Conservation (phyloP, 139 green algal species). For the Closterium sp. region DNA sequence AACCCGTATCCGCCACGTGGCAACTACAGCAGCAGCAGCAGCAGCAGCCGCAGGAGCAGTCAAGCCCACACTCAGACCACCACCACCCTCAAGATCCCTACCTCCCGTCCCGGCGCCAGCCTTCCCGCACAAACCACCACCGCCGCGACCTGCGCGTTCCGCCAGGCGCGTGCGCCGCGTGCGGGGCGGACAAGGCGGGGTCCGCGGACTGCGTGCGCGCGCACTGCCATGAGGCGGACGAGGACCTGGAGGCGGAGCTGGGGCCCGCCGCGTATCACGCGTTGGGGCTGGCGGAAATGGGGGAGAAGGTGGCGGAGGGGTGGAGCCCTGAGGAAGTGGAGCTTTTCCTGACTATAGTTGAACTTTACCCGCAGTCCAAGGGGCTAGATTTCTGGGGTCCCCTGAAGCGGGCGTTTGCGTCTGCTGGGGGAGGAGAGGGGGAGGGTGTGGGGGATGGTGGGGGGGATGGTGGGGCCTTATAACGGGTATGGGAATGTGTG, state of each 20-base stretch:
- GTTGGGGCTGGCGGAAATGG: slow-evolving; percentile 6
- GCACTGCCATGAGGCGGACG: slow-evolving; percentile 22
- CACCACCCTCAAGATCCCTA: neutral
- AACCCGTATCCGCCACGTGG: neutral
- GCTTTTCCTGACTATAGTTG: slow-evolving; percentile 6
- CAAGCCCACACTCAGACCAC: no score
- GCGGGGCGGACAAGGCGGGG: neutral
- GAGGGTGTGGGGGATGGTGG: neutral
- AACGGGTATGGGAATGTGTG: neutral
- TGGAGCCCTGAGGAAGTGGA: slow-evolving; percentile 15
- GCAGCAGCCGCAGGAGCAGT: no score
- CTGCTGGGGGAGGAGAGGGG: neutral
- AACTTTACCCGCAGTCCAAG: neutral
- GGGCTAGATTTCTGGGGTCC: slow-evolving; percentile 8
- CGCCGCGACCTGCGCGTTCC: neutral
- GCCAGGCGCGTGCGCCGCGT: neutral
- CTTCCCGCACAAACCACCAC: neutral
- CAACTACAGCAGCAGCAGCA: neutral
- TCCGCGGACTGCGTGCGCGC: slow-evolving; percentile 3
- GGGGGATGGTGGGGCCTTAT: neutral
- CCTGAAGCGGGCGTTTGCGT: slow-evolving; percentile 2
- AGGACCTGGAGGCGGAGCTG: slow-evolving; percentile 4
- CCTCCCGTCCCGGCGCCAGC: neutral
- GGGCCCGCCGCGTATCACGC: slow-evolving; percentile 13
- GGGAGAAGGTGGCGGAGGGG: slow-evolving; percentile 14